phyloP scores from a whole-genome alignment of 106 monocot genomes.

The Platanthera guangdongensis region DNA sequence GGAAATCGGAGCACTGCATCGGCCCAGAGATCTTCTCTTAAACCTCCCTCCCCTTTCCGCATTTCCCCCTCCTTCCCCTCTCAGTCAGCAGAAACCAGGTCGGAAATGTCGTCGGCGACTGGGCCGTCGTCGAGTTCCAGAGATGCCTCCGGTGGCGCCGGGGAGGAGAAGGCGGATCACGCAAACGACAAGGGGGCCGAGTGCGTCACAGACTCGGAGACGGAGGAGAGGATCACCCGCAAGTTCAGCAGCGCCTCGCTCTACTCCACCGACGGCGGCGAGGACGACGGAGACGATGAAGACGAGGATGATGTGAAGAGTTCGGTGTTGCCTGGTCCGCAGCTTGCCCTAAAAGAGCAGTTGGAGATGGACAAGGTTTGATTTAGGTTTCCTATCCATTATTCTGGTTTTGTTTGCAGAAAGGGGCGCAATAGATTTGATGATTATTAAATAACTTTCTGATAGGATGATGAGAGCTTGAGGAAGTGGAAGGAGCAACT shows the following conservation, averaged over 20 bases:
- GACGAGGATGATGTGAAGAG: constrained; percentile 37
- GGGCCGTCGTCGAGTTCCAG: neutral
- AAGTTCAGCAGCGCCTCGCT: constrained; percentile 15
- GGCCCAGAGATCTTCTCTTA: no score
- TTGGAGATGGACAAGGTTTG: constrained; percentile 71
- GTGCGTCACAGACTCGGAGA: neutral
- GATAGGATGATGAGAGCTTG: constrained; percentile 22
- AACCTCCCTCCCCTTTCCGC: no score
- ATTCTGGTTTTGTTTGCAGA: no score
- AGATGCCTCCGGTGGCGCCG: no score
- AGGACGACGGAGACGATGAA: constrained; percentile 14
- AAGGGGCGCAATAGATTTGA: no score
- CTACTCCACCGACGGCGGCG: constrained; percentile 10
- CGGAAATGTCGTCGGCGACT: neutral
- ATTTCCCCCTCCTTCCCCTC: no score
- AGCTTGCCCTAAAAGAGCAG: constrained; percentile 64
- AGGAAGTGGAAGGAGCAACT: neutral
- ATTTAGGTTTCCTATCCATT: no score
- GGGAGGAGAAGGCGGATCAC: neutral
- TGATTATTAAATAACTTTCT: neutral
- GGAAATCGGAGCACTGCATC: no score
- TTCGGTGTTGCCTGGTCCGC: constrained; percentile 43
- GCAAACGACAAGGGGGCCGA: neutral
- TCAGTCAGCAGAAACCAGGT: neutral
- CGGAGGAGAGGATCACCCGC: constrained; percentile 5